A percentile compares a stretch with the other conserved stretches of the same genome.
Conservation (phyloP, 192 early-diverging fungal genomes). For the Coemansia sp. region DNA sequence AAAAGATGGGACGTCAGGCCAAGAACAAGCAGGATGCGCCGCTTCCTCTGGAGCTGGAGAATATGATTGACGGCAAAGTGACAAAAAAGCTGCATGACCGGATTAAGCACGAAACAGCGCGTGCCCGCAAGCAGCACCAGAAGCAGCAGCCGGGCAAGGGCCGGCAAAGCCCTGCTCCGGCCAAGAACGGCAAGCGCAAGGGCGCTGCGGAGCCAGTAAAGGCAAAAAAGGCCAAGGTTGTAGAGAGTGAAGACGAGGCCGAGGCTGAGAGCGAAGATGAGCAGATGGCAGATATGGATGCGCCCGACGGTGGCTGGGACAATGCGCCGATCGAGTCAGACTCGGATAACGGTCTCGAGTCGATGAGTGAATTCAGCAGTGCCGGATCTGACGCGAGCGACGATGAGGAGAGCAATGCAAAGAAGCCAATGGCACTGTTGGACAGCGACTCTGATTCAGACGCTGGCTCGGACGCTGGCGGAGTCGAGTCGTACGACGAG, state of each 20-base stretch:
- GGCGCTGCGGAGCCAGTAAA: background rate
- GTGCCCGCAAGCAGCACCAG: slow-evolving; percentile 30
- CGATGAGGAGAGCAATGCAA: slow-evolving; percentile 25
- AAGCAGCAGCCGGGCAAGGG: slow-evolving; percentile 12
- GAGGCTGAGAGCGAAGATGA: slow-evolving; percentile 49
- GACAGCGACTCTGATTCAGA: slow-evolving; percentile 43
- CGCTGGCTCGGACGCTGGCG: slow-evolving; percentile 6
- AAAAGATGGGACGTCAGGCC: slow-evolving; percentile 47
- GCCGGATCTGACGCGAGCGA: slow-evolving; percentile 11
- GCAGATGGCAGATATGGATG: slow-evolving; percentile 48
- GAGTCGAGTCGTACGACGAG: slow-evolving; percentile 50
- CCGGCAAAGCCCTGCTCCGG: background rate
- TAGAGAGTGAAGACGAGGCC: slow-evolving; percentile 1
- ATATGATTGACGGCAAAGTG: slow-evolving; percentile 46
- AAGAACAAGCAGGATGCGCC: slow-evolving; percentile 57
- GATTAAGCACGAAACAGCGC: slow-evolving; percentile 31
- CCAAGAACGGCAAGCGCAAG: slow-evolving; percentile 12
- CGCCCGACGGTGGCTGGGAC: slow-evolving; percentile 46
- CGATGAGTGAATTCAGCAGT: slow-evolving; percentile 53
- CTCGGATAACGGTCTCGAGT: slow-evolving; percentile 48
- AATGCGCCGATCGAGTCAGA: slow-evolving; percentile 53
- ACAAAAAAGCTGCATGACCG: slow-evolving; percentile 40
- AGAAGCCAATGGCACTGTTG: slow-evolving; percentile 30
- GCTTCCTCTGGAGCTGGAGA: slow-evolving; percentile 42
- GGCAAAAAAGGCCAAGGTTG: slow-evolving; percentile 9